Base-by-base conservation (phyloP, 345 rosid genomes). In the Sisymbrium irio region DNA sequence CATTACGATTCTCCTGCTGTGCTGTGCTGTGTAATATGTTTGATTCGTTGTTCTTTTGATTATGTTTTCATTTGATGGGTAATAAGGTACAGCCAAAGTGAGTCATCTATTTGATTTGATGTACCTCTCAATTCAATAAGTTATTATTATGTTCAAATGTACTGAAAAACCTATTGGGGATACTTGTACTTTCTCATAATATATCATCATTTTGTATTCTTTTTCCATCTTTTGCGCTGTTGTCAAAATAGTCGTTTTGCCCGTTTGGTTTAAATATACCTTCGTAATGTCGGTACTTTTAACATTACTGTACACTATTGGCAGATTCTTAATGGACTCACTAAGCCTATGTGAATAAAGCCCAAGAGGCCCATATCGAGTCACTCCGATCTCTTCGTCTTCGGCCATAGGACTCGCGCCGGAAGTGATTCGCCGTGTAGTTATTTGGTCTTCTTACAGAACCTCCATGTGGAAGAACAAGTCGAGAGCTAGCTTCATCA, bases 51-150 rank as follows among this genome's bases (percentile, higher is more conserved):
- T 63, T 70, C 55, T 20, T 19, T 20, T 41, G 28, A 64, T 20
- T 42, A 55, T 67, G 35, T 64, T 62, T 70, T 63, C 51, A 22
- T 77, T 77, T 60, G 22, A 7, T 77, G 76, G 75, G 75, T 64
- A 77, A 77, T 77, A 77, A 77, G 73, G 73, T 71, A 71, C 63
- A 71, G 76, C 72, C 68, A 33, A 64, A 65, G 72, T 65, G 73
- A 71, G 60, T 64, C 67, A 71, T 47, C 39, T 71, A 46, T 71
- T 58, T 77, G 65, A 54, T 70, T 55, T 76, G 55, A 53, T 69
- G 71, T 70, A 69, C 72, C 66, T 69, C 60, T 47, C 62, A 20
- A 12, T 77, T 47, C 62, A 71, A 71, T 71, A 70, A 77, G 67
- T 71, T 77, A 70, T 75, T 59, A 14, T 42, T 10, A 62, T 5